These are phyloP conservation scores for Leccinum subtestaceum DNA, from an alignment of 768 basidiomycete species.

Conservation along the genomic window DNA sequence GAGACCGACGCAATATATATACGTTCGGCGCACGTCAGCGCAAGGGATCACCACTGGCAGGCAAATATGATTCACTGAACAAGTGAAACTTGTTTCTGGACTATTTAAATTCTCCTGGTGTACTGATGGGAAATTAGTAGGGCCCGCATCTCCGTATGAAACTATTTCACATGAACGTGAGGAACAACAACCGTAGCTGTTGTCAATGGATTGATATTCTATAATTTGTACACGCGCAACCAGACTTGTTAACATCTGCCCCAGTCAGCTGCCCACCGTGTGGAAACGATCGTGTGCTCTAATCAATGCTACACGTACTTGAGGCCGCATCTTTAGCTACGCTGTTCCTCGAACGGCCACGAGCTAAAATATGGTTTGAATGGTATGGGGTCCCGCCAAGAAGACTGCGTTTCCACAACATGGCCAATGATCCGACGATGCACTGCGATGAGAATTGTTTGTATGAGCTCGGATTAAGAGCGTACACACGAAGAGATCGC, in stretches of 20 bases:
- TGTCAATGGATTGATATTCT: neutral
- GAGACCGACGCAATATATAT: neutral
- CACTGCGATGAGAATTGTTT: neutral
- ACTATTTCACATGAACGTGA: neutral
- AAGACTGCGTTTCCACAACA: neutral
- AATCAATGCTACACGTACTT: neutral
- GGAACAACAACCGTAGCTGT: neutral
- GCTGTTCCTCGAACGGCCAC: neutral
- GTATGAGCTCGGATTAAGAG: neutral
- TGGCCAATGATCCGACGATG: neutral
- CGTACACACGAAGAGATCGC: neutral
- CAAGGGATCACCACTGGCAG: neutral
- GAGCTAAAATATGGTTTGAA: neutral
- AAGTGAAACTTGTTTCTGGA: neutral
- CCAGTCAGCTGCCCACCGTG: neutral
- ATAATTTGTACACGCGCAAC: neutral
- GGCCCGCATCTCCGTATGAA: neutral
- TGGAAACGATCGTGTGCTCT: neutral
- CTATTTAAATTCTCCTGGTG: neutral
- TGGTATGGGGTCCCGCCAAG: neutral
- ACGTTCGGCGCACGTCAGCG: neutral
- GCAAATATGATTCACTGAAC: neutral
- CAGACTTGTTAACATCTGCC: neutral
- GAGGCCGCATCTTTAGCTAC: neutral
- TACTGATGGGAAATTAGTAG: neutral